These are phyloP conservation scores for Fusarium sterilihyphosum DNA, from an alignment of 2,329 filamentous ascomycete genomes.

Conservation along the genomic window DNA sequence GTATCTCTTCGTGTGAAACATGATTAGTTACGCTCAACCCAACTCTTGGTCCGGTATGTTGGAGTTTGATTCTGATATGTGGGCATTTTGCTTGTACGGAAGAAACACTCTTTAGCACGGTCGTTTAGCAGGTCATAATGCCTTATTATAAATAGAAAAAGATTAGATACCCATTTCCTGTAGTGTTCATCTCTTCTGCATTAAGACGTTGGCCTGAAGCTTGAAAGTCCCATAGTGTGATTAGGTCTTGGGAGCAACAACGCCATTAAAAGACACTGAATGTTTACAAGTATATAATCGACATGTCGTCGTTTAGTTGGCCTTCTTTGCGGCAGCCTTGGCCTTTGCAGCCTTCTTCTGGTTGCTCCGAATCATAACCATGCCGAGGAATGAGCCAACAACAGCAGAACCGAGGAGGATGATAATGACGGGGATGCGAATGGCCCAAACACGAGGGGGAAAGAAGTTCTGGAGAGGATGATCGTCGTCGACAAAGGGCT, in stretches of 20 bases:
- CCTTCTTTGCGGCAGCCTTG: constrained; percentile 86
- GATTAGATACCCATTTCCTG: constrained; percentile 48
- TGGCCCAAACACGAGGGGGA: constrained; percentile 97
- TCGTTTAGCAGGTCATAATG: constrained; percentile 32
- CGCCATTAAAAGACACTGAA: constrained; percentile 20
- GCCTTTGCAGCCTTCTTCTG: constrained; percentile 96
- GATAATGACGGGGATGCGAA: constrained; percentile 97
- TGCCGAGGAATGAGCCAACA: constrained; percentile 92
- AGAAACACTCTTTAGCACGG: constrained; percentile 43
- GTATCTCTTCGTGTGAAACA: constrained; percentile 13
- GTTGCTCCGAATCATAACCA: constrained; percentile 99
- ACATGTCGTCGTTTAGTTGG: constrained; percentile 65
- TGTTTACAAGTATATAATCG: constrained; percentile 39
- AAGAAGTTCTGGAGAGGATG: constrained; percentile 96
- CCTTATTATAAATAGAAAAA: constrained; percentile 49
- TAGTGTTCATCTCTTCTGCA: constrained; percentile 25
- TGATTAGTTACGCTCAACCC: constrained; percentile 33
- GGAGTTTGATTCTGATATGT: constrained; percentile 45
- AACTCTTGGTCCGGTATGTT: constrained; percentile 34
- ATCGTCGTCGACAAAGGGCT: constrained; percentile 97
- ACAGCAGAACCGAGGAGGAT: constrained; percentile 91
- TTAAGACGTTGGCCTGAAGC: constrained; percentile 5
- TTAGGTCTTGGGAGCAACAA: constrained; percentile 28
- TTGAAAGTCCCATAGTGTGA: constrained; percentile 15
- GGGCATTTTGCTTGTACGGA: constrained; percentile 43